These are phyloP conservation scores for Chaetomium sp. DNA, from an alignment of 2,329 filamentous ascomycete genomes.

Conservation along the genomic window DNA sequence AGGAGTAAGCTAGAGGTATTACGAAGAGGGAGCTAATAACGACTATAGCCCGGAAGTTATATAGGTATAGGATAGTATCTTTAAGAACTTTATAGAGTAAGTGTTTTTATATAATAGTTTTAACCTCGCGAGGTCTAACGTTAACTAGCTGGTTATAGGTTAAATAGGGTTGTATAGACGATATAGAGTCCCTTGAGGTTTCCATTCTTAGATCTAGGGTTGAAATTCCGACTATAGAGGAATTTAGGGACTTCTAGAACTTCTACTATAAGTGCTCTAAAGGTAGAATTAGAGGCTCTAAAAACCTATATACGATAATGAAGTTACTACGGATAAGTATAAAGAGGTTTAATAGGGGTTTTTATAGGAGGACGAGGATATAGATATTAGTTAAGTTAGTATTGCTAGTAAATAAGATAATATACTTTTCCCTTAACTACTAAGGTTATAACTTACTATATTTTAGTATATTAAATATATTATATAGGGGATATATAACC, in stretches of 20 bases:
- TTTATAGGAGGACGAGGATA: conserved; percentile 6
- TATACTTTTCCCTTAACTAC: conserved; percentile 3
- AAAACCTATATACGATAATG: conserved; percentile 1
- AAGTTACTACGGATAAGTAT: not conserved
- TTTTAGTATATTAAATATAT: conserved; percentile 6
- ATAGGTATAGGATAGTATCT: too few relatives aligned
- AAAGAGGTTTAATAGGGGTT: conserved; percentile 9
- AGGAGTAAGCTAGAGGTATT: not conserved
- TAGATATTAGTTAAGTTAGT: not conserved
- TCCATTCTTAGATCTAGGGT: conserved; percentile 1
- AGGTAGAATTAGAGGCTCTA: conserved; percentile 2
- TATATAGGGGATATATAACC: conserved; percentile 5
- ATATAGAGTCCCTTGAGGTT: conserved; percentile 5
- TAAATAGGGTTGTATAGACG: not conserved
- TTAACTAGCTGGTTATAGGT: not conserved
- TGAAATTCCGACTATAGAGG: conserved; percentile 1
- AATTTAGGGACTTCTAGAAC: conserved; percentile 6
- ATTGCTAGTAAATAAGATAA: conserved; percentile 4
- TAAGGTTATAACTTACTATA: not conserved
- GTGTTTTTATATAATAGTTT: not conserved
- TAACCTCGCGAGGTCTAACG: not conserved
- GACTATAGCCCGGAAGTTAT: too few relatives aligned
- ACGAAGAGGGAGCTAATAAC: too few relatives aligned
- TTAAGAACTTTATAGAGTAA: not conserved
- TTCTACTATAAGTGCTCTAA: conserved; percentile 12